Conservation (phyloP, 164 flowering plant genomes). For the Sedum album region DNA sequence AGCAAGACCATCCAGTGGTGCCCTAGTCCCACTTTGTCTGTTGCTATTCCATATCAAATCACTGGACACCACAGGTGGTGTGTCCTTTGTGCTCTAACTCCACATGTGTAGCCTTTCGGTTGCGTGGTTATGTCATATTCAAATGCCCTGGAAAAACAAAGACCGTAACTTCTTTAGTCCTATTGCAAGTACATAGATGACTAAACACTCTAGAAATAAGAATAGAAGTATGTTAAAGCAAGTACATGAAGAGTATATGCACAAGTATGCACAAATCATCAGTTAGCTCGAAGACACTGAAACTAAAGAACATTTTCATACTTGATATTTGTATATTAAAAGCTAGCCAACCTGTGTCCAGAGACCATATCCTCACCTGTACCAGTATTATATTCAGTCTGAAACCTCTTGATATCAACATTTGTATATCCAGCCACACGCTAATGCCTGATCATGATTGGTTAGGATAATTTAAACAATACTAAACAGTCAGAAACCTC, state of each 20-base stretch:
- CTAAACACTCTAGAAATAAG: neutral
- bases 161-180: neutral
- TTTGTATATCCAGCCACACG: neutral
- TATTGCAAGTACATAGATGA: neutral
- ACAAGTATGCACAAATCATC: neutral
- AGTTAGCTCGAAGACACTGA: neutral
- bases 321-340: neutral
- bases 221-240: neutral
- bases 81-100: neutral
- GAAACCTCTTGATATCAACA: neutral
- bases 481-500: neutral
- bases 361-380: neutral
- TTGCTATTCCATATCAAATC: neutral
- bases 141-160: neutral
- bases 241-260: neutral
- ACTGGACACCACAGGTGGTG: conserved; percentile 1
- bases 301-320: neutral
- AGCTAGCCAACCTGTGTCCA: neutral
- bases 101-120: neutral
- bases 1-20: conserved; percentile 5
- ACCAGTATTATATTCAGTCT: neutral
- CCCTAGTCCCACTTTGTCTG: conserved; percentile 6
- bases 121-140: neutral
- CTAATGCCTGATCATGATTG: neutral
- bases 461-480: neutral